Base-by-base conservation (phyloP, 2,329 filamentous ascomycete species). In the Penicillium capsulatum region DNA sequence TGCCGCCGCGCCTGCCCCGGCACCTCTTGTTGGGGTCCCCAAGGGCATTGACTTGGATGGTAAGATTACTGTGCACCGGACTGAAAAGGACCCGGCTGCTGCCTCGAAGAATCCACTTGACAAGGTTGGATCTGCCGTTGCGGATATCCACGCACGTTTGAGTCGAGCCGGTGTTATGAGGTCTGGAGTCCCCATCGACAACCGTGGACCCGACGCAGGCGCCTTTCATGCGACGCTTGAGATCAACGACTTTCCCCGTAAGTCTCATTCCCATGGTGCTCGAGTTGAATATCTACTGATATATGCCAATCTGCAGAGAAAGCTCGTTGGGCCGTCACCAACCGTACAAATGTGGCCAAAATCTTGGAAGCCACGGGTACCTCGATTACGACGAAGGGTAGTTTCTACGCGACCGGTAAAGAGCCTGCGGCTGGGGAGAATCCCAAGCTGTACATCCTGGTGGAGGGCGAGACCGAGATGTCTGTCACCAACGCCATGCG, bases 301-400 rank as follows among this genome's bases (percentile, higher is more conserved):
- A 24, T 31, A 38, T 34, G 34, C 3, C 14, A 16, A 36, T 22
- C 41, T 59, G 63, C 56, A 74, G 72, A 98, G 65, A 97, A 96
- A 74, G 92, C 92, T 49, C 81, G 92, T 55, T 98, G 92, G 92
- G 91, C 89, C 8, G 92, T 98, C 69, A 98, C 92, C 27, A 98
- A 98, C 65, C 81, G 92, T 50, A 97, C 92, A 24, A 98, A 98
- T 59, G 92, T 98, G 41, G 90, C 91, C 54, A 98, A 97, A 74
- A 96, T 98, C 54, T 76, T 98, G 50, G 92, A 98, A 60, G 80
- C 86, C 7, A 96, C 91, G 0, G 91, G 89, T 28, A 94, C 90
- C 1, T 95, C 88, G 5, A 98, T 98, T 63, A 98, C 92, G 0
- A 96, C 89, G 31, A 98, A 98, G 72, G 92, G 92, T 51, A 92